These are phyloP conservation scores for Rhynchospora tenuis DNA, from an alignment of 176 grass and related monocot genomes.

Conservation along the genomic window DNA sequence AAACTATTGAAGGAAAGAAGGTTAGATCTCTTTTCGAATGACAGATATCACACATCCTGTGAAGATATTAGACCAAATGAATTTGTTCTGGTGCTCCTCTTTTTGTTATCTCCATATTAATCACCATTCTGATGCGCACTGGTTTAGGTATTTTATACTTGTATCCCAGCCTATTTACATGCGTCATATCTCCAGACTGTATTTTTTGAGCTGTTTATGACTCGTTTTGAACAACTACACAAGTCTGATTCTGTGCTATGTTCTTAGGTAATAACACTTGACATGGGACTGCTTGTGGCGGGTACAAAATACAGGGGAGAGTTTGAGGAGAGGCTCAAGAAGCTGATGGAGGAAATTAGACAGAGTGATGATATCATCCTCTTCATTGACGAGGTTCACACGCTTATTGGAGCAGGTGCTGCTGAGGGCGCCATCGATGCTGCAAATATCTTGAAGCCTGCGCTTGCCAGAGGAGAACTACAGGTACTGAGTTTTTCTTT, in stretches of 20 bases:
- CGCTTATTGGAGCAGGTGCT: slow-evolving; percentile 96
- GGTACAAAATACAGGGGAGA: slow-evolving; percentile 99
- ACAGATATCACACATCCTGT: background rate
- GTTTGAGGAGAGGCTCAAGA: slow-evolving; percentile 98
- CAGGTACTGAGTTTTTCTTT: slow-evolving; percentile 51
- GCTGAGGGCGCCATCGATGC: slow-evolving; percentile 99
- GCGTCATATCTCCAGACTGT: background rate
- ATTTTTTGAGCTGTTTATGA: background rate
- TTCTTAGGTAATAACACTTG: slow-evolving; percentile 89
- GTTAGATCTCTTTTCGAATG: slow-evolving; percentile 25
- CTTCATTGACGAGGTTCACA: slow-evolving; percentile 99
- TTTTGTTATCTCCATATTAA: background rate
- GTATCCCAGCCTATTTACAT: background rate
- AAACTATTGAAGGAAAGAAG: slow-evolving; percentile 99
- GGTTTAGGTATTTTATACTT: background rate
- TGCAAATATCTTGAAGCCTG: slow-evolving; percentile 97
- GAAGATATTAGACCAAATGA: background rate
- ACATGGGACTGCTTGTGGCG: slow-evolving; percentile 99
- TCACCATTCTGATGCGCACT: slow-evolving; percentile 4
- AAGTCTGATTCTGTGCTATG: background rate
- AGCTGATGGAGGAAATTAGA: slow-evolving; percentile 99
- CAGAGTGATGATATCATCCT: slow-evolving; percentile 98
- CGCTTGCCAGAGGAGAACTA: slow-evolving; percentile 98
- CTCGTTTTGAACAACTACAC: background rate
- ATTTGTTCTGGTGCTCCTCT: slow-evolving; percentile 9